Base-by-base conservation (phyloP, 148 eudicot species). In the Rhododendron williamsianum region DNA sequence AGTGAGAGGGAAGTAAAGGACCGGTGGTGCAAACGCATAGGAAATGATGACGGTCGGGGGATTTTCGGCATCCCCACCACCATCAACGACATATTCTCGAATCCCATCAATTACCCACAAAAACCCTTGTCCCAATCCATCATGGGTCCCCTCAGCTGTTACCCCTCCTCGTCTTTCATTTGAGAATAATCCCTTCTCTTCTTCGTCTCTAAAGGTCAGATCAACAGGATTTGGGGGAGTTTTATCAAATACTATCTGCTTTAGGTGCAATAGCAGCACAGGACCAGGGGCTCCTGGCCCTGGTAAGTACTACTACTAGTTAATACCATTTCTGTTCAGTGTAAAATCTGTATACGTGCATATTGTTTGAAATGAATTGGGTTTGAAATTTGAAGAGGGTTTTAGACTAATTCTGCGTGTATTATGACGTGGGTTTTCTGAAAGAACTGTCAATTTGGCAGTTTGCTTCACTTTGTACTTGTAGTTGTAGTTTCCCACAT, bases 181-280 rank as follows among this genome's bases (percentile, higher is more conserved):
- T 36, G 60, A 83, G 30, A n/a, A 46, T 46, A 41, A 30, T 46
- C 82, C 72, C 83, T 82, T 76, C 25, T 71, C 25, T 74, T 79
- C 84, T 78, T 76, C 81, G n/a, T 52, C 23, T 63, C 58, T 65
- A 71, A 54, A 58, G 78, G 36, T 72, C 52, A 72, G 38, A 8
- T 30, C 79, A 25, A 63, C 4, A 6, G 71, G 78, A 30, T 36
- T 38, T 12, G 73, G 51, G 2, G 74, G 46, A 18, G 43, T 72
- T 48, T 41, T n/a, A 35, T 48, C 86, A 21, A 86, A 43, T 2
- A 41, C 18, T 30, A 82, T 41, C 45, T 6, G 54, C 49, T 87
- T 78, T 23, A 87, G 88, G 54, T 89, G 91, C 86, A 84, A 82
- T 60, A 67, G 91, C 86, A 87, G 86, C 89, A 54, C 78, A 51